Base-by-base conservation (phyloP, 176 grass and related monocot species). In the Paspalum notatum region DNA sequence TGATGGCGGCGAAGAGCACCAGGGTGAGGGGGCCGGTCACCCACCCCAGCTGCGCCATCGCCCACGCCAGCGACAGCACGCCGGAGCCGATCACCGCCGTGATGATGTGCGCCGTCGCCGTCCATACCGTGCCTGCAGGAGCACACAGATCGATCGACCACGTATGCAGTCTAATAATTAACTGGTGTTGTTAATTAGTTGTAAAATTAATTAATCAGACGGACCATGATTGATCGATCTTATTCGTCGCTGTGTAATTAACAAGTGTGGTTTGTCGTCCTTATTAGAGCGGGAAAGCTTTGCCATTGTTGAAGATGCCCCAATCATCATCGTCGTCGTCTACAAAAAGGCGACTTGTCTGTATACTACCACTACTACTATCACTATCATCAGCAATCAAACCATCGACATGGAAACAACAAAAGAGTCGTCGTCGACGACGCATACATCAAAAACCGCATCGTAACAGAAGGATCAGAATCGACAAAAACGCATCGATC, bases 51-150 rank as follows among this genome's bases (percentile, higher is more conserved):
- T 97, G 95, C 2, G 92, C 85, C 62, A 88, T 94, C 42, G 91
- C 90, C 95, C 92, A 97, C 6, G 90, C 87, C 45, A 97, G 77
- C 14, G 95, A 94, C 18, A 97, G 85, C 67, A 97, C 92, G 4
- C 95, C 95, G 0, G 95, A 97, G 7, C 92, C 95, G 13, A 97
- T 94, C 69, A 97, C 95, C 16, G 95, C 90, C 39, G 95, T 97
- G 75, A 97, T 83, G 69, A 94, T 94, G 77, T 97, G 95, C 8
- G 92, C 87, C 20, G 87, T 84, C 18, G 95, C 95, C 1, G 95
- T 97, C 87, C 92, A 92, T 44, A 94, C 63, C 25, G 87, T 97
- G 9, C 92, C 92, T 97, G 68, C 52, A 54, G 16, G 7, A 20
- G 7, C 7, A 32, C 32, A 32, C 32, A 3, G 32, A 32, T 32